These are phyloP conservation scores for Mortierella sp. DNA, from an alignment of 371 early-diverging fungal genomes.

Conservation along the genomic window DNA sequence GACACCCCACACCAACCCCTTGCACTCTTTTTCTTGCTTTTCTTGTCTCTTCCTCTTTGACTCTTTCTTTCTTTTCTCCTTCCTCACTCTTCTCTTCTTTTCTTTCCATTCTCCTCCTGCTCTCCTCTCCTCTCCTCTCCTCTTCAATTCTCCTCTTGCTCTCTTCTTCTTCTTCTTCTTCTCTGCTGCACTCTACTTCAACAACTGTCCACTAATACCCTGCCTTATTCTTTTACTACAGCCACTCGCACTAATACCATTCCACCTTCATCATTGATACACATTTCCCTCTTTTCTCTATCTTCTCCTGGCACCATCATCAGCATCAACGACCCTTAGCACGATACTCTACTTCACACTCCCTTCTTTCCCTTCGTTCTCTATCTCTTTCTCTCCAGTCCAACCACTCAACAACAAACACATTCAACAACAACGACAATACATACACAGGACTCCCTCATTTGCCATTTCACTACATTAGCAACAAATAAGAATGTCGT, in stretches of 20 bases:
- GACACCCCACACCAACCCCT: slow-evolving; percentile 6
- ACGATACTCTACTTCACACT: not conserved
- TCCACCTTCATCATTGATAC: not conserved
- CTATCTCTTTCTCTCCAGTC: not conserved
- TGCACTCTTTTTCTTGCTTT: not conserved
- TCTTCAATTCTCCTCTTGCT: not conserved
- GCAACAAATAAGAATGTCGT: slow-evolving; percentile 18
- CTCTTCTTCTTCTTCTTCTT: not conserved
- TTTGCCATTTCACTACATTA: not conserved
- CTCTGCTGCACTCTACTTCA: not conserved
- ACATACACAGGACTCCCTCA: not conserved
- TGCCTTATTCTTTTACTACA: not conserved
- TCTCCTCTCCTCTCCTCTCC: not conserved
- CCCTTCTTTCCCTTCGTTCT: not conserved
- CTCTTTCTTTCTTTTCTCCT: not conserved
- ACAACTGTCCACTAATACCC: not conserved
- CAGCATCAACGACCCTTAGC: not conserved
- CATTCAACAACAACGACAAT: not conserved
- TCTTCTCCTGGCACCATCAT: not conserved
- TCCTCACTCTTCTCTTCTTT: not conserved
- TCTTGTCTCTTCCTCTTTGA: not conserved
- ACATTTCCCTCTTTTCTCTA: not conserved
- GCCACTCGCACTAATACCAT: not conserved
- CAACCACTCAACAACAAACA: not conserved
- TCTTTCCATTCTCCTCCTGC: not conserved